Evolutionary conservation across 306 rosid genomes (phyloP).

Genomic region (Geum urbanum): DNA sequence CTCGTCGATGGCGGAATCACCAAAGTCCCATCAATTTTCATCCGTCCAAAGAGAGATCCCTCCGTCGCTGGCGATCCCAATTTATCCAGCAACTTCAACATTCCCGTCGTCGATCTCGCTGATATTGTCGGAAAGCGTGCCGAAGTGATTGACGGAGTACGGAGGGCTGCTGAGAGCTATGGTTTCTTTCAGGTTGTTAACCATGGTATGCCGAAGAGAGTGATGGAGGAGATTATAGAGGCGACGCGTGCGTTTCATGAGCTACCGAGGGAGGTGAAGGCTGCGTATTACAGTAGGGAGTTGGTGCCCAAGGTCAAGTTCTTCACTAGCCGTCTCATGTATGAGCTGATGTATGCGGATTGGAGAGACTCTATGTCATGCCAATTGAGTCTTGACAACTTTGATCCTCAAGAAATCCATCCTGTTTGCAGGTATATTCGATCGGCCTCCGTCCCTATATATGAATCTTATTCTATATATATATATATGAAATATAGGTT

Average conservation of each 20-base stretch:
- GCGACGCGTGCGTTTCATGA: constrained; percentile 47
- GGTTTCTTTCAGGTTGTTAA: constrained; percentile 54
- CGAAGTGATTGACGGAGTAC: constrained; percentile 16
- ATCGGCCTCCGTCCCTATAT: neutral
- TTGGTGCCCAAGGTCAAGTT: constrained; percentile 33
- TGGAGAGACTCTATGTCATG: constrained; percentile 47
- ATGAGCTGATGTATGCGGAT: constrained; percentile 32
- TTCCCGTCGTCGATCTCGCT: constrained; percentile 32
- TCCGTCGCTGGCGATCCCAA: too few relatives aligned
- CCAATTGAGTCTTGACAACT: constrained; percentile 26
- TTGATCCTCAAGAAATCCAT: constrained; percentile 23
- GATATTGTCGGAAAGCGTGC: neutral
- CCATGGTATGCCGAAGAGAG: constrained; percentile 29
- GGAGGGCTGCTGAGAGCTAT: constrained; percentile 27
- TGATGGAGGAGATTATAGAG: constrained; percentile 29
- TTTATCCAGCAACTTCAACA: neutral
- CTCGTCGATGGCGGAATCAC: too few relatives aligned
- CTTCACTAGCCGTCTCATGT: constrained; percentile 39
- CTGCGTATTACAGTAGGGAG: constrained; percentile 33
- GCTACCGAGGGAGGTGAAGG: constrained; percentile 33
- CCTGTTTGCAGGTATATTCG: constrained; percentile 25
- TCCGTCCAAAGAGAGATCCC: too few relatives aligned
- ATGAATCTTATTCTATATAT: too few relatives aligned
- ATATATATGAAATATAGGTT: too few relatives aligned
- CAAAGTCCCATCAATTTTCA: too few relatives aligned